Base-by-base conservation (phyloP, 2,329 filamentous ascomycete species). In the Chaetomiaceae sp. region DNA sequence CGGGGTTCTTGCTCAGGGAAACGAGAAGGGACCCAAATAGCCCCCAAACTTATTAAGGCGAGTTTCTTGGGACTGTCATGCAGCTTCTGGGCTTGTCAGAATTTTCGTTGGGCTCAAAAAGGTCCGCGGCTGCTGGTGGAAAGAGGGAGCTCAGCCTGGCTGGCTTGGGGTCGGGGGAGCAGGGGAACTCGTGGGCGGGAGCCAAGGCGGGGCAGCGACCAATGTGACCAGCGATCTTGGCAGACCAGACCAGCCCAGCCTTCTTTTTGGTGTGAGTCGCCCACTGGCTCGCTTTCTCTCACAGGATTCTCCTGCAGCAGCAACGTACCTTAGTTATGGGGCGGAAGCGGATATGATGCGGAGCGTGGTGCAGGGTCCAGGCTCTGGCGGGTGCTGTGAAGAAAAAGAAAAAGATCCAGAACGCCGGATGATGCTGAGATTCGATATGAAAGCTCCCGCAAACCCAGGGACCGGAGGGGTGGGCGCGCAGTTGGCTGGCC, bases 151-250 rank as follows among this genome's bases (percentile, higher is more conserved):
- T 34, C 49, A 51, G 41, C 48, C 52, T 25, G 53, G 43, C 45
- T 38, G 44, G n/a, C 55, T 56, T 55, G 52, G 50, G 48, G 49
- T 50, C 40, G 37, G 49, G 43, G 49, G 55, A 39, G 48, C 38
- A 43, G 51, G 50, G 53, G 35, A 40, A 38, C 51, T 43, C 34
- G 48, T 54, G 48, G 39, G 48, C 51, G 50, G 39, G 35, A 57
- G 50, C 54, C 52, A 57, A 54, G 52, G 55, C 52, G 56, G 56
- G 56, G 52, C 52, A 55, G 52, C 14, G 46, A 50, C 50, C 55
- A 57, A 57, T 57, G 52, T 57, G 55, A 57, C 52, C 51, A 46
- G 44, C 17, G 49, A 55, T 43, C 52, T 56, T 56, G 55, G 55
- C 55, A 56, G 46, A 54, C 55, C 40, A 54, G 44, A 51, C 54